Percentiles rank a stretch among this genome's conserved stretches.
phyloP scores from a whole-genome alignment of 2,329 filamentous ascomycete species.

The Chaetomiaceae sp. region DNA sequence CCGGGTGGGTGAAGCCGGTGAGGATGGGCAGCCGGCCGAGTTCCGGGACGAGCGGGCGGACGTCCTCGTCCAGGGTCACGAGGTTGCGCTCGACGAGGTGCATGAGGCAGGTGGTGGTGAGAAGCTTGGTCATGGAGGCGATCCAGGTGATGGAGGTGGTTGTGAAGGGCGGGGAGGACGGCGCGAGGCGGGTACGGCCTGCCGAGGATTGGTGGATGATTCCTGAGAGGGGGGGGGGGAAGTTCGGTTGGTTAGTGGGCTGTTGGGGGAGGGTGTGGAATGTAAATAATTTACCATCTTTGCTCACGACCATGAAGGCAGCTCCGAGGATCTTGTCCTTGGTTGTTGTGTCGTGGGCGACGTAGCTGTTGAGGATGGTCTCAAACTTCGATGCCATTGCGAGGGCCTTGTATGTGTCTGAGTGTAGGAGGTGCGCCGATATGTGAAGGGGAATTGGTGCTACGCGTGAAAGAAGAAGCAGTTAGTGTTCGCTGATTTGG shows the following conservation, averaged over 20 bases:
- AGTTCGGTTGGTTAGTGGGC: neutral
- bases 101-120: slow-evolving; percentile 36
- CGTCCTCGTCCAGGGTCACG: slow-evolving; percentile 36
- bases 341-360: slow-evolving; percentile 26
- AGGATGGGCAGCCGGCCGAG: slow-evolving; percentile 34
- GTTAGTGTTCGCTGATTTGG: too few species aligned
- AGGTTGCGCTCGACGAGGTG: slow-evolving; percentile 37
- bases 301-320: slow-evolving; percentile 28
- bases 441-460: too few species aligned
- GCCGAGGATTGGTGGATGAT: slow-evolving; percentile 35
- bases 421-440: too few species aligned
- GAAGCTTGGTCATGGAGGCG: slow-evolving; percentile 44
- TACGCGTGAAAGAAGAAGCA: too few species aligned
- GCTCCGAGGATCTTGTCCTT: slow-evolving; percentile 31
- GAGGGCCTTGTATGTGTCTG: too few species aligned
- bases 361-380: slow-evolving; percentile 25
- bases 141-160: slow-evolving; percentile 35
- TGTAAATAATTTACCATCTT: slow-evolving; percentile 22
- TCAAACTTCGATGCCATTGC: slow-evolving; percentile 23
- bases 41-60: slow-evolving; percentile 34
- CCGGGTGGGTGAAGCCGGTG: slow-evolving; percentile 32
- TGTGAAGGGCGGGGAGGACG: slow-evolving; percentile 31
- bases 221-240: slow-evolving; percentile 22
- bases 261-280: neutral
- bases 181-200: slow-evolving; percentile 34